A percentile compares a stretch with the other conserved stretches of the same genome.
Evolutionary conservation across 2,329 filamentous ascomycete species (phyloP).

Genomic region (Berkeleyomyces rouxiae): DNA sequence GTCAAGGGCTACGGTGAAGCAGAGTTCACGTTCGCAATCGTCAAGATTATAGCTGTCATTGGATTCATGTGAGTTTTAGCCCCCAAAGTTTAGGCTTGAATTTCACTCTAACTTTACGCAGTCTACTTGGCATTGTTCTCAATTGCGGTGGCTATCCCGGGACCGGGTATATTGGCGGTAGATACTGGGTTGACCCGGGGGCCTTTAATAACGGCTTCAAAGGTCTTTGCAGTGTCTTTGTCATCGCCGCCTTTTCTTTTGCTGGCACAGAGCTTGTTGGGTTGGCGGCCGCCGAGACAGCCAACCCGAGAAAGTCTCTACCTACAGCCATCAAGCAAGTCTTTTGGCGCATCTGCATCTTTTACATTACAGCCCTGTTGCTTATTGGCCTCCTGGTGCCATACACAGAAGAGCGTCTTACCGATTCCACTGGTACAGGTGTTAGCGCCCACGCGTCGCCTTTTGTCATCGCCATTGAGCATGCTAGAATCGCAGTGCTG

Average conservation of each 20-base stretch:
- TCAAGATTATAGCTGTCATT: constrained; percentile 75
- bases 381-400: constrained; percentile 72
- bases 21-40: constrained; percentile 70
- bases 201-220: constrained; percentile 74
- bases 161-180: constrained; percentile 62
- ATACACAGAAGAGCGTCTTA: constrained; percentile 34
- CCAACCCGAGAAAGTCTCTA: constrained; percentile 64
- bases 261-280: constrained; percentile 62
- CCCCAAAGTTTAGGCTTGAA: neutral
- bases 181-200: constrained; percentile 64
- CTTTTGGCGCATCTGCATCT: constrained; percentile 84
- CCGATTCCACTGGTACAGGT: constrained; percentile 23
- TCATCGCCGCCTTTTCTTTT: constrained; percentile 62
- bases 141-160: constrained; percentile 64
- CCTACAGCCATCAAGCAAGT: constrained; percentile 84
- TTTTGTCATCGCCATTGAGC: constrained; percentile 82
- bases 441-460: constrained; percentile 63
- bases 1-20: constrained; percentile 81
- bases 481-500: constrained; percentile 64
- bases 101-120: constrained; percentile 20
- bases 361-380: constrained; percentile 71
- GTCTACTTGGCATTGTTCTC: constrained; percentile 69
- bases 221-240: constrained; percentile 62
- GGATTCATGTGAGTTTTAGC: constrained; percentile 56
- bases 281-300: constrained; percentile 60